A percentile compares a stretch with the other conserved stretches of the same genome.
phyloP scores from a whole-genome alignment of 75 land plant genomes.

The Pinus tabuliformis region DNA sequence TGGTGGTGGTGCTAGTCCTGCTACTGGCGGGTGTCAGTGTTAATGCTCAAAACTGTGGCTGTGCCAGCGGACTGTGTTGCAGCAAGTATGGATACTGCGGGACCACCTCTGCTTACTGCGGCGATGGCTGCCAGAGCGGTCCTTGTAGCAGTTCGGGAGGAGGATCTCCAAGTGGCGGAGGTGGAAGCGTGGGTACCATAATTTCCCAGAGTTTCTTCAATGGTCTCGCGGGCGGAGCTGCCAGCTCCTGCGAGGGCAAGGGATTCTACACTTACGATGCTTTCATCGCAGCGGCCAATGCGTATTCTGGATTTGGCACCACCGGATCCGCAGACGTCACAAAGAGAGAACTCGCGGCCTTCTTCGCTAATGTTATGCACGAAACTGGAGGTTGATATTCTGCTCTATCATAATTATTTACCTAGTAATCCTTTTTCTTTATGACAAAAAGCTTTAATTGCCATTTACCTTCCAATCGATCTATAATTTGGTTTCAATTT shows the following conservation, averaged over 20 bases:
- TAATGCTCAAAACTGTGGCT: slow-evolving; percentile 23
- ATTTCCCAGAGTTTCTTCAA: no score
- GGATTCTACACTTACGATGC: slow-evolving; percentile 16
- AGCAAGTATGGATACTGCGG: slow-evolving; percentile 47
- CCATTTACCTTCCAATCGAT: no score
- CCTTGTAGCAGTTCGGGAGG: slow-evolving; percentile 15
- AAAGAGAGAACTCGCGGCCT: slow-evolving; percentile 28
- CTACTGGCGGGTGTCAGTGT: no score
- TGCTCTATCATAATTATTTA: no score
- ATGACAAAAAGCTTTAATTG: no score
- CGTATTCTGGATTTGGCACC: slow-evolving; percentile 17
- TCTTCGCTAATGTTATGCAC: slow-evolving; percentile 21
- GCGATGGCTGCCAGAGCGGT: slow-evolving; percentile 30
- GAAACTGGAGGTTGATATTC: background rate
- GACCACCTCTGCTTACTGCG: slow-evolving; percentile 23
- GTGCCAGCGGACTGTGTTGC: slow-evolving; percentile 25
- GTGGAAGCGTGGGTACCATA: background rate
- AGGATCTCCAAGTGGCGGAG: slow-evolving; percentile 1
- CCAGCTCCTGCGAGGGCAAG: no score
- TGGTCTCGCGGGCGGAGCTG: no score
- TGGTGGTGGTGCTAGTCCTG: no score
- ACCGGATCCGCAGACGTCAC: slow-evolving; percentile 9
- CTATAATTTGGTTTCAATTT: no score
- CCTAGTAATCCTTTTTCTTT: no score
- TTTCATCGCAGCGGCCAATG: slow-evolving; percentile 13